Evolutionary conservation across 1,284 basidiomycete species (phyloP), one percentile per base, ranked within the genome.

Genomic region (Mycosarcoma maydis): DNA sequence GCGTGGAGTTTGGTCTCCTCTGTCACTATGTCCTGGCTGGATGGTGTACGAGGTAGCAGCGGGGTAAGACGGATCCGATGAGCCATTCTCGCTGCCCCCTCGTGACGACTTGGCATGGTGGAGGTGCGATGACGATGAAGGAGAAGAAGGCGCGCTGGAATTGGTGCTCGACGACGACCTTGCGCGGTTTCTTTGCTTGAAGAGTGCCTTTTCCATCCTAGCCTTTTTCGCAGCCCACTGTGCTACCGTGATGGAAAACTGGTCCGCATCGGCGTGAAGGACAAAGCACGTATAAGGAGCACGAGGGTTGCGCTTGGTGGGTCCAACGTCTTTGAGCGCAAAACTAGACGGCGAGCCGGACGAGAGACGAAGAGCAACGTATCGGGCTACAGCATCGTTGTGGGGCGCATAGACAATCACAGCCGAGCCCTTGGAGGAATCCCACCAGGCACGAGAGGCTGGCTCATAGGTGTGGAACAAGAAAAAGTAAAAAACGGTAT

Each of bases 151-250:
- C n/a, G 23, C 11, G 38, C 61, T 65, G 9, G 54, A 57, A 22
- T 54, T 41, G 22, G 34, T 39, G 4, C 54, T 52, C 2, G 24
- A 26, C 26, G 48, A 52, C 1, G 52, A 43, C 6, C 29, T 42
- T 0, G 34, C 33, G 1, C 44, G 36, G 17, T 36, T 46, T 13
- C 41, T 24, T 22, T 62, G 62, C 22, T 51, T 61, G 14, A 68
- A 50, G 1, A 61, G 38, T 11, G 58, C 52, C 29, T 60, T 55
- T 29, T 73, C 60, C 26, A 73, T 64, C 23, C 58, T 30, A 6
- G 66, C 70, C 39, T 70, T 69, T 45, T 61, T 70, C 16, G 60
- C 70, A 11, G 70, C 70, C 70, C 70, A 73, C 39, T 69, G 59
- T 0, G 70, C 67, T 23, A 73, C 67, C 2, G 67, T 59, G 42